Conservation (phyloP, 352 stramenopile genomes). For the Aphanomyces astaci region DNA sequence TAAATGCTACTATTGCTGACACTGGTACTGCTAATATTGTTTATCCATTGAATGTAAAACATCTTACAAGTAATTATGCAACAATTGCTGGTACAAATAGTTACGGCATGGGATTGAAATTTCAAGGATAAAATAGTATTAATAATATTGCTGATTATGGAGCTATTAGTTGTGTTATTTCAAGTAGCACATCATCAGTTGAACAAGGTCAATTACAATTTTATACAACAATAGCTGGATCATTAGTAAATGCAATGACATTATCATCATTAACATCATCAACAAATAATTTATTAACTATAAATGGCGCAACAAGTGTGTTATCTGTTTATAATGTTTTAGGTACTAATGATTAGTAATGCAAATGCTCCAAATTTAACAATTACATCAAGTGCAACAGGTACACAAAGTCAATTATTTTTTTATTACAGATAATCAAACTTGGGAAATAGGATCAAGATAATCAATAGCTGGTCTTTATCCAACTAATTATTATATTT, state of each 20-base stretch:
- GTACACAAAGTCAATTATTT: not conserved
- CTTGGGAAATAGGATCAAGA: not conserved
- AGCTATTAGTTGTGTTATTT: not conserved
- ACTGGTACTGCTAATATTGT: constrained; percentile 12
- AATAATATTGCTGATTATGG: constrained; percentile 4
- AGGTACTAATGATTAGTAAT: not conserved
- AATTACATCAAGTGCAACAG: not conserved
- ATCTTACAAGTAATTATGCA: not conserved
- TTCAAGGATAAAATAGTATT: not conserved
- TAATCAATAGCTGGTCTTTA: no score
- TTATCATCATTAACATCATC: not conserved
- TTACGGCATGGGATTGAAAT: constrained; percentile 9
- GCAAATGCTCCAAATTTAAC: not conserved
- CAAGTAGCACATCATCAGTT: not conserved
- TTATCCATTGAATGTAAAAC: constrained; percentile 6
- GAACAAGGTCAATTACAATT: constrained; percentile 8
- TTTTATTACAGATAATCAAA: not conserved
- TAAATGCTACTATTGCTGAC: constrained; percentile 9
- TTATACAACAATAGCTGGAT: constrained; percentile 4
- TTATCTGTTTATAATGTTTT: not conserved
- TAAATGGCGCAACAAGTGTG: not conserved
- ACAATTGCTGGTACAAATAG: constrained; percentile 3
- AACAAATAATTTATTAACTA: not conserved
- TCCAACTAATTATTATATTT: constrained; percentile 10
- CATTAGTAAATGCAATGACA: not conserved